Evolutionary conservation across 139 green algal species (phyloP), one percentile per base, ranked within the genome.

Genomic region (Chlorella vulgaris): DNA sequence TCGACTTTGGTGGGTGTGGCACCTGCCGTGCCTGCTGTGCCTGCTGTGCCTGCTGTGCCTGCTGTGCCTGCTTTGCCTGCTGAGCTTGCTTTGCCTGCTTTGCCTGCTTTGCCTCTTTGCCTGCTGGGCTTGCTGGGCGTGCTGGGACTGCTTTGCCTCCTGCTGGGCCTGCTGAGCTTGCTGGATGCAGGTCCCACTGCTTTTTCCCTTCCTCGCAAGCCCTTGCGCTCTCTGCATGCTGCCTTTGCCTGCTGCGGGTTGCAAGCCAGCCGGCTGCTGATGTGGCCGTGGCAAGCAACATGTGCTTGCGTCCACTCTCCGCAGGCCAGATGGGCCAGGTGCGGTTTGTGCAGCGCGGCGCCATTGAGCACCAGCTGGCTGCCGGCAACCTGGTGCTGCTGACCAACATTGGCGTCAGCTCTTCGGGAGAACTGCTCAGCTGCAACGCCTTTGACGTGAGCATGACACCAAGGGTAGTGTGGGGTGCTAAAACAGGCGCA

Each of bases 371-470:
- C 66, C 94, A 97, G 84, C 89, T 99, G 39, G 87, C 97, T 7
- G 68, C 76, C 5, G 91, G 91, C 51, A 92, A 94, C 85, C 89
- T 99, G 38, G 95, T 98, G 47, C 85, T 99, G 50, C 88, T 99
- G 1, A 92, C 85, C 63, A 98, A 96, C 89, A 76, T 99, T 1
- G 74, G 84, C 63, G 78, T 89, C 42, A 83, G 55, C 42, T 55
- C 93, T 0, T 81, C 85, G 8, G 96, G 96, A 0, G 93, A 99
- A 77, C 92, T 98, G 67, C 91, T 99, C 53, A 99, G 98, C 91
- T 98, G 95, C 91, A 98, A 96, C 88, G 91, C 88, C 0, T 98
- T 93, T 71, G 96, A 99, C 55, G 93, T 98, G 26, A 94, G 92
- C 8, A 55, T 55, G 47, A n/a, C n/a, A n/a, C n/a, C n/a, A n/a